These are phyloP conservation scores for Lenzites betulinus DNA, from an alignment of 768 basidiomycete species.

Conservation along the genomic window DNA sequence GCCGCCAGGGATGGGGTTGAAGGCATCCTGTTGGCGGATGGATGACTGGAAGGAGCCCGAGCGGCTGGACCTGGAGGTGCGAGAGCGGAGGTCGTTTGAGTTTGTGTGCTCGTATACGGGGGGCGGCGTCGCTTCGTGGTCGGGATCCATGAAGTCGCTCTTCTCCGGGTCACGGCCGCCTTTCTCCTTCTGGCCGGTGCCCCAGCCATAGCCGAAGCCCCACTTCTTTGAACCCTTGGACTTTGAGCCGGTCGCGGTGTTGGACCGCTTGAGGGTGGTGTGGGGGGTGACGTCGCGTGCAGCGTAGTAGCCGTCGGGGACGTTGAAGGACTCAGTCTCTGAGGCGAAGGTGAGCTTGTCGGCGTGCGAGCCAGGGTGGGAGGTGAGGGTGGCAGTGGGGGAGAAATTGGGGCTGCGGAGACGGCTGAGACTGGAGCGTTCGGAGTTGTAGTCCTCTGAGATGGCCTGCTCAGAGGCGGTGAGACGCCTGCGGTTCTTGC, in stretches of 20 bases:
- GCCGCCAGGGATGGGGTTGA: conserved; percentile 11
- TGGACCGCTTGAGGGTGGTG: conserved; percentile 20
- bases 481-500: conserved; percentile 26
- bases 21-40: background rate
- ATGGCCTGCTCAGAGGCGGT: conserved; percentile 28
- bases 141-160: conserved; percentile 32
- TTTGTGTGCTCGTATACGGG: conserved; percentile 27
- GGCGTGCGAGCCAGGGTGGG: conserved; percentile 26
- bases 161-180: conserved; percentile 39
- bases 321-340: conserved; percentile 33
- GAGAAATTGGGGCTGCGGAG: conserved; percentile 31
- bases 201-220: conserved; percentile 76
- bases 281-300: conserved; percentile 28
- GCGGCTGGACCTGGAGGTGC: conserved; percentile 9
- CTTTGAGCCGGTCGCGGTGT: conserved; percentile 17
- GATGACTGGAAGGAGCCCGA: conserved; percentile 3
- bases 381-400: conserved; percentile 39
- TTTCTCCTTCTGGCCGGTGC: conserved; percentile 50
- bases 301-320: conserved; percentile 19
- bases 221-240: conserved; percentile 34
- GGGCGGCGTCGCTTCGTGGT: conserved; percentile 30
- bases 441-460: conserved; percentile 26
- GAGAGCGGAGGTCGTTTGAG: conserved; percentile 6
- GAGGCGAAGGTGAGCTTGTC: conserved; percentile 36
- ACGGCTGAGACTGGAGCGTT: conserved; percentile 30